phyloP scores from a whole-genome alignment of 495 filamentous ascomycete genomes.

The Hypoxylon rickii region DNA sequence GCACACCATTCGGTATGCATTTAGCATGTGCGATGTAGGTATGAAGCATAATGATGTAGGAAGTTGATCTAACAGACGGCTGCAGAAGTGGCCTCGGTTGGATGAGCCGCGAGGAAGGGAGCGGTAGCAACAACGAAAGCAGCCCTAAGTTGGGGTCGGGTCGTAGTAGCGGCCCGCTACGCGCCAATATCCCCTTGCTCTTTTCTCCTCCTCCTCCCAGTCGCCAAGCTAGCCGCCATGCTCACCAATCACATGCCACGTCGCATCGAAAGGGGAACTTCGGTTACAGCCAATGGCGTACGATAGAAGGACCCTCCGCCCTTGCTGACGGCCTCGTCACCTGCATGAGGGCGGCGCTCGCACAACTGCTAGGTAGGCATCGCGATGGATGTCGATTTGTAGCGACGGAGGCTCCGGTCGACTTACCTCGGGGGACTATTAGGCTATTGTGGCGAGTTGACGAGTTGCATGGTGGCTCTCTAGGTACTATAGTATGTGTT shows the following conservation, averaged over 20 bases:
- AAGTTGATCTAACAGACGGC: constrained; percentile 27
- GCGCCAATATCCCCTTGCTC: constrained; percentile 29
- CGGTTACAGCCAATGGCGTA: constrained; percentile 33
- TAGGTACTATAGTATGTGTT: background rate
- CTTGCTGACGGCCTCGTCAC: constrained; percentile 25
- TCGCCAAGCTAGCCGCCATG: constrained; percentile 27
- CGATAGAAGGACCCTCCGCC: constrained; percentile 14
- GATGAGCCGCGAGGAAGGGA: constrained; percentile 22
- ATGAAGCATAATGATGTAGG: constrained; percentile 21
- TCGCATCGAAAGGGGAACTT: constrained; percentile 15
- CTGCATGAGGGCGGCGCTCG: constrained; percentile 26
- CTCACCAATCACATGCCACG: constrained; percentile 19
- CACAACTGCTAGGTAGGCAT: constrained; percentile 1
- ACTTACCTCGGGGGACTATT: too few relatives aligned
- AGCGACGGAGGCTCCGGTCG: background rate
- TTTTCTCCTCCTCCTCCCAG: too few relatives aligned
- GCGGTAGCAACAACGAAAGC: too few relatives aligned
- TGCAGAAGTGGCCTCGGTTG: constrained; percentile 27
- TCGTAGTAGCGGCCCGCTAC: constrained; percentile 33
- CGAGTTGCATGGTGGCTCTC: too few relatives aligned
- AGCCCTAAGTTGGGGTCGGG: constrained; percentile 27
- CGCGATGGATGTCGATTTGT: background rate
- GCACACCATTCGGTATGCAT: too few relatives aligned
- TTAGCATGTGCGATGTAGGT: constrained; percentile 4
- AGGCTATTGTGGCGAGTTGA: too few relatives aligned